These are phyloP conservation scores for Aspergillus tubingensis DNA, from an alignment of 2,329 filamentous ascomycete genomes.

Conservation along the genomic window DNA sequence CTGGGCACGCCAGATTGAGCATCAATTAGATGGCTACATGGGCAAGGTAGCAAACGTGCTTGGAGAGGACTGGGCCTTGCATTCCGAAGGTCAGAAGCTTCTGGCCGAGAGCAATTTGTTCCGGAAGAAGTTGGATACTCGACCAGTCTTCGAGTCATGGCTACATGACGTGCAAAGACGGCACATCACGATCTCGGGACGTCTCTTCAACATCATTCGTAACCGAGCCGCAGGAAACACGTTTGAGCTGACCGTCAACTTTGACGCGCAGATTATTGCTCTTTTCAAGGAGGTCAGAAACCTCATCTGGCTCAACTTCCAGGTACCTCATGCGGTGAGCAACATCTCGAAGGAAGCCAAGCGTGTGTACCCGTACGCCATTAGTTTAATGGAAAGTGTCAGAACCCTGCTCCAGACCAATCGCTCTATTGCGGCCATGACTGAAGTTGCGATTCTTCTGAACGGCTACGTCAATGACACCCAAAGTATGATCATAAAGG, in stretches of 20 bases:
- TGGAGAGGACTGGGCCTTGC: conserved; percentile 89
- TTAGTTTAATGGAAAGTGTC: conserved; percentile 99
- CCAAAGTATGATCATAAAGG: conserved; percentile 78
- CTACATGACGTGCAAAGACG: conserved; percentile 83
- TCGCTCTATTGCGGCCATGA: conserved; percentile 80
- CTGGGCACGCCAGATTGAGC: conserved; percentile 95
- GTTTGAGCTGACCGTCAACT: conserved; percentile 89
- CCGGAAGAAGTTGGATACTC: conserved; percentile 91
- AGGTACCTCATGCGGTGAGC: conserved; percentile 89
- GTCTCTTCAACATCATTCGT: conserved; percentile 84
- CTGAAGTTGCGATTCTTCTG: conserved; percentile 81
- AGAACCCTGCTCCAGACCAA: conserved; percentile 87
- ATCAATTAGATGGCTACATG: conserved; percentile 95
- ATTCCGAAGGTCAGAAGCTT: conserved; percentile 91
- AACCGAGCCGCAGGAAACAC: conserved; percentile 88
- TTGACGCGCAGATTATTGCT: conserved; percentile 94
- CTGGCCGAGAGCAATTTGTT: conserved; percentile 90
- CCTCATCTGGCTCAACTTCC: conserved; percentile 89
- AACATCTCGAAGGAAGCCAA: conserved; percentile 99
- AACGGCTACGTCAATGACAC: conserved; percentile 92
- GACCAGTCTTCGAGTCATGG: conserved; percentile 94
- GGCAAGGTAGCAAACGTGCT: conserved; percentile 98
- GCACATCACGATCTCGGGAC: conserved; percentile 87
- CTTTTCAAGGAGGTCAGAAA: conserved; percentile 99
- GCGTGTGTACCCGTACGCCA: conserved; percentile 94